phyloP scores from a whole-genome alignment of 2,329 filamentous ascomycete species.

The Talaromyces funiculosus region DNA sequence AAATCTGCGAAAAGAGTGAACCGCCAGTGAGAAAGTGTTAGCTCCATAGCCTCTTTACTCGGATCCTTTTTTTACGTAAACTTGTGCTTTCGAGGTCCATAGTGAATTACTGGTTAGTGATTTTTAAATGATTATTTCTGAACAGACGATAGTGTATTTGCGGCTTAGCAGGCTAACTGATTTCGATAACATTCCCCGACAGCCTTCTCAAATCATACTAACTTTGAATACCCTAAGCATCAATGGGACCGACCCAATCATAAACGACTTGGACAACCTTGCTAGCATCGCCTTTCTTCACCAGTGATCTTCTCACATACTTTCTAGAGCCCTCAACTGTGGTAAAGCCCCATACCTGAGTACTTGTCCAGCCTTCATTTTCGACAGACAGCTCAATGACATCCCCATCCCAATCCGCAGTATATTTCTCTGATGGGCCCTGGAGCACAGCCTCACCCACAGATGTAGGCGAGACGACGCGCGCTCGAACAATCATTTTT shows the following conservation, averaged over 20 bases:
- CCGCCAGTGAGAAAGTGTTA: background rate
- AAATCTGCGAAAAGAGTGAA: background rate
- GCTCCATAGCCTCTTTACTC: background rate
- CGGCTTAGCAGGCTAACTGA: background rate
- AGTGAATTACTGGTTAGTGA: background rate
- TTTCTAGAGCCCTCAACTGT: background rate
- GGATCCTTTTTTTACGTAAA: background rate
- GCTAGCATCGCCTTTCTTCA: background rate
- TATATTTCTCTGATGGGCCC: background rate
- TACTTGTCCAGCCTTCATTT: constrained; percentile 1
- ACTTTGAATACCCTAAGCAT: background rate
- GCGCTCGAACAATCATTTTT: background rate
- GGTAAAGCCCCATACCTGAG: background rate
- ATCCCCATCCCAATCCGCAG: background rate
- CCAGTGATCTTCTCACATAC: background rate
- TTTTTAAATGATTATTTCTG: background rate
- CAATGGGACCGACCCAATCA: background rate
- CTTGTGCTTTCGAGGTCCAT: background rate
- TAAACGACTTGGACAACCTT: background rate
- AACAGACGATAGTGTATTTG: background rate
- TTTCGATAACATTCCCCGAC: background rate
- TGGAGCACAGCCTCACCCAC: background rate
- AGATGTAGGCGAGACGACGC: background rate
- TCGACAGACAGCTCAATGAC: background rate
- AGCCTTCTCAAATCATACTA: background rate